Evolutionary conservation across 257 asterid species (phyloP).

Genomic region (Striga asiatica): DNA sequence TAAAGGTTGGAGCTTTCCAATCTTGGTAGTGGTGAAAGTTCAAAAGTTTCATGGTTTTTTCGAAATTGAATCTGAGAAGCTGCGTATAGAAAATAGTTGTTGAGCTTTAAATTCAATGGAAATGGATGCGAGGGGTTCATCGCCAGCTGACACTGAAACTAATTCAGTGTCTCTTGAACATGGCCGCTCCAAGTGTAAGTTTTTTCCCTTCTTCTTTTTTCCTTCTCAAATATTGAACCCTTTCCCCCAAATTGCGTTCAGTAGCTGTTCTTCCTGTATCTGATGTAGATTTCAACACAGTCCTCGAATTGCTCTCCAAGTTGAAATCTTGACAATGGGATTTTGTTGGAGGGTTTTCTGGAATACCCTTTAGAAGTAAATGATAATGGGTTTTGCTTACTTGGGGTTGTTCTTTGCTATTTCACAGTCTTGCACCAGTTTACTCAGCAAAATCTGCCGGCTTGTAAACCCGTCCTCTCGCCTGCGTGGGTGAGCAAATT

Average conservation of each 20-base stretch:
- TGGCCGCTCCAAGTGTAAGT: slow-evolving; percentile 28
- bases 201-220: neutral
- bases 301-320: no score
- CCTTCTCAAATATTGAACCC: neutral
- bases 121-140: slow-evolving; percentile 24
- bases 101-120: slow-evolving; percentile 26
- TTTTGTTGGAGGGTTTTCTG: no score
- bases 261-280: no score
- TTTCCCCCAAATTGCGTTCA: neutral
- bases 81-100: slow-evolving; percentile 5
- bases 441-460: slow-evolving; percentile 69
- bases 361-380: neutral
- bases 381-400: neutral
- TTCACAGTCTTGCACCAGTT: slow-evolving; percentile 56
- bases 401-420: neutral
- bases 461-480: slow-evolving; percentile 70
- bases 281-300: no score
- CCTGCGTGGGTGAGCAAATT: slow-evolving; percentile 50
- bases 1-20: neutral
- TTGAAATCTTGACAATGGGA: no score
- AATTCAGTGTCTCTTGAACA: slow-evolving; percentile 20
- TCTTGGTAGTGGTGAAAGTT: neutral
- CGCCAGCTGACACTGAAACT: slow-evolving; percentile 20
- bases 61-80: neutral
- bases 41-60: slow-evolving; percentile 1